phyloP scores from a whole-genome alignment of 148 eudicot genomes.

The Spergularia marina region DNA sequence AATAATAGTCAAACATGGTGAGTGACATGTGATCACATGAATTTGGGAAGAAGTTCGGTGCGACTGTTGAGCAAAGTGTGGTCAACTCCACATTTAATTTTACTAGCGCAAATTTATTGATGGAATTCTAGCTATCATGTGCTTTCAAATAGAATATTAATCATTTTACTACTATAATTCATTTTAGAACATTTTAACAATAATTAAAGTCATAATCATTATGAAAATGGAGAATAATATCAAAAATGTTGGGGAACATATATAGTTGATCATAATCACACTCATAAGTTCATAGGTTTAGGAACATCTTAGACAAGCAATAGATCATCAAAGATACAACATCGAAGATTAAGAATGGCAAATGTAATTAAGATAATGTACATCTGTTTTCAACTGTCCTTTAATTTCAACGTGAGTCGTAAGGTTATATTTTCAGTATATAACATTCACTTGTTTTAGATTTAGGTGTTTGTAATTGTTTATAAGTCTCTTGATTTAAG shows the following conservation, averaged over 20 bases:
- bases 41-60: constrained; percentile 21
- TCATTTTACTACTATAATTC: background rate
- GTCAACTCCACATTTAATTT: constrained; percentile 16
- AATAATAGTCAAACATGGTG: constrained; percentile 28
- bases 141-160: background rate
- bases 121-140: background rate
- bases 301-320: no score
- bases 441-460: no score
- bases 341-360: no score
- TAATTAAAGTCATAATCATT: background rate
- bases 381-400: no score
- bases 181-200: background rate
- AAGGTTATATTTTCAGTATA: no score
- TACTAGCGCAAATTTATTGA: background rate
- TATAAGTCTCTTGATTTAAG: no score
- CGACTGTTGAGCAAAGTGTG: constrained; percentile 1
- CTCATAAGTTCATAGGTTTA: no score
- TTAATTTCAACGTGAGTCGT: no score
- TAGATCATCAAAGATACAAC: no score
- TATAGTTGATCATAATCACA: no score
- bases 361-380: no score
- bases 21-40: constrained; percentile 38
- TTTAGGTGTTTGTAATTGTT: no score
- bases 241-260: background rate
- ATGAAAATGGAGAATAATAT: background rate